Evolutionary conservation across 192 early-diverging fungal species (phyloP), one percentile per base, ranked within the genome.

Genomic region (Backusella sp.): DNA sequence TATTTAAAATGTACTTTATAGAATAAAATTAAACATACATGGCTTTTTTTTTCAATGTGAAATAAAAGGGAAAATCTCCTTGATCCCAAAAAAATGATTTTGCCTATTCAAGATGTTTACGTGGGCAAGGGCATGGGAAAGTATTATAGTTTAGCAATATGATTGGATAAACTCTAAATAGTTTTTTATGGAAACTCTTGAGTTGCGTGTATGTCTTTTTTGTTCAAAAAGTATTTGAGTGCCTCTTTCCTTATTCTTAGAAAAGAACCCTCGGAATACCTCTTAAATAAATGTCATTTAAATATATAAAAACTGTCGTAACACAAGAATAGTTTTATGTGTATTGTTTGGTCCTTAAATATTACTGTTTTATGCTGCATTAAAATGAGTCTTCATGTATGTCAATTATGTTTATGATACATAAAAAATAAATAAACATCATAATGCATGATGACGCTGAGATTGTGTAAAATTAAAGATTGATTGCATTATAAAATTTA

Each of bases 61-160:
- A 62, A 62, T 62, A 62, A 62, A 62, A 62, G 56, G 56, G 56
- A 62, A 62, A 62, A 62, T 62, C 56, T 12, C 56, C 56, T 62
- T 62, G 21, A 62, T 28, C 26, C 56, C 26, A 62, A 62, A 62
- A 49, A 49, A 28, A 11, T 11, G 21, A 26, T 62, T 62, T 62
- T 62, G 23, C 56, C 56, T 62, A 62, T 62, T 62, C 56, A 62
- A 62, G 56, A 12, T 23, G 9, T 62, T 28, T 62, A 62, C 2
- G 23, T 62, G 2, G 2, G 23, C 6, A 19, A 62, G 11, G 23
- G 26, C 26, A 62, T 62, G 56, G 56, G 56, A 62, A 62, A 26
- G 23, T 62, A 8, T 8, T 23, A 8, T 28, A 62, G 23, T 62
- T 62, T 62, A 26, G 56, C 26, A 21, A 21, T 28, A 21, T 62